Conservation (phyloP, 345 rosid species). For the Camelina hispida region DNA sequence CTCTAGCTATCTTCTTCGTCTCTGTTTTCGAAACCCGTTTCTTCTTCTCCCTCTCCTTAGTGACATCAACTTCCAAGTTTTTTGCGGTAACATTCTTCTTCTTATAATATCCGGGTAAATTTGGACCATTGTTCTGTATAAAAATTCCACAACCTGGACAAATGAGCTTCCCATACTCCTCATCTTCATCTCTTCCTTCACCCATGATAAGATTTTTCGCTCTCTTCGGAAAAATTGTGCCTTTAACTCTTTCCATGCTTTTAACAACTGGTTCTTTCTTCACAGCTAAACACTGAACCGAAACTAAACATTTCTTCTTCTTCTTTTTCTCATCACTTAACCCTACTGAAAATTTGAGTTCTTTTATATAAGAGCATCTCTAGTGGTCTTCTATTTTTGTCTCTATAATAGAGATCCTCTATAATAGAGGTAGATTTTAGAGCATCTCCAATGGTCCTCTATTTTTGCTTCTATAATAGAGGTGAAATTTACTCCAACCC, state of each 20-base stretch:
- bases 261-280: constrained; percentile 50
- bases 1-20: too few relatives aligned
- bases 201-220: constrained; percentile 54
- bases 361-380: too few relatives aligned
- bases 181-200: constrained; percentile 88
- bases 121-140: constrained; percentile 81
- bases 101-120: constrained; percentile 77
- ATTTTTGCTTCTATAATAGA: too few relatives aligned
- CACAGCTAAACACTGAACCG: constrained; percentile 50
- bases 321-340: constrained; percentile 24
- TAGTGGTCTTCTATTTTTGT: too few relatives aligned
- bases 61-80: constrained; percentile 44
- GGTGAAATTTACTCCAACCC: too few relatives aligned
- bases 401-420: too few relatives aligned
- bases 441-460: too few relatives aligned
- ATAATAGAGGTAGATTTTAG: too few relatives aligned
- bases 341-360: background rate
- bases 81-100: constrained; percentile 48
- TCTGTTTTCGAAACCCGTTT: too few relatives aligned
- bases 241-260: constrained; percentile 44
- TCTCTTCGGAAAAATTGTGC: constrained; percentile 49
- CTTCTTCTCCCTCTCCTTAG: too few relatives aligned
- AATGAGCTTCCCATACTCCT: constrained; percentile 64
- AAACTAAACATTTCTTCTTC: constrained; percentile 37
- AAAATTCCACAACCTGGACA: constrained; percentile 96